Percentiles rank a stretch among this genome's conserved stretches.
These are phyloP conservation scores for Eucalyptus virginea DNA, from an alignment of 345 rosid genomes.

Conservation along the genomic window DNA sequence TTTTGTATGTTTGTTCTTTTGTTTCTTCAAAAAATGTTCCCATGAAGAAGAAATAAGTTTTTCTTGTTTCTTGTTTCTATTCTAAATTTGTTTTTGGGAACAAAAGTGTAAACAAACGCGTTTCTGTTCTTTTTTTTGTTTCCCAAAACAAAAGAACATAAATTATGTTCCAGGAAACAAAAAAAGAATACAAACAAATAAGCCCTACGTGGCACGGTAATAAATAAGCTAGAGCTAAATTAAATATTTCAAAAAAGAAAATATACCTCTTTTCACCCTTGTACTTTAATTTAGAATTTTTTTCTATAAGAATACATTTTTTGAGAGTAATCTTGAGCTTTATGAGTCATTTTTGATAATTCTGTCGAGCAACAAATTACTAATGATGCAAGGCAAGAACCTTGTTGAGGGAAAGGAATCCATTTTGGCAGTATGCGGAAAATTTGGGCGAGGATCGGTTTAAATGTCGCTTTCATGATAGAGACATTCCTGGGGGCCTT, in stretches of 20 bases:
- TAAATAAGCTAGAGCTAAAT: neutral
- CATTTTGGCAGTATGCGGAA: neutral
- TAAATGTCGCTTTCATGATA: neutral
- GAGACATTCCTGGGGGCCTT: neutral
- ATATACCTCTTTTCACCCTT: neutral
- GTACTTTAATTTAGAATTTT: neutral
- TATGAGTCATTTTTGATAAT: neutral
- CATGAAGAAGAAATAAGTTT: rapidly evolving
- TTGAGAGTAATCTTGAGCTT: neutral
- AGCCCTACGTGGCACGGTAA: rapidly evolving
- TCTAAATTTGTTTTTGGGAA: rapidly evolving
- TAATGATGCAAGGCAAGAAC: neutral
- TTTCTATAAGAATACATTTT: neutral
- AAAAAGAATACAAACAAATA: too few relatives aligned
- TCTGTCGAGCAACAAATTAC: neutral
- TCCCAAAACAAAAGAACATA: rapidly evolving
- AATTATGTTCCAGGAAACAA: rapidly evolving
- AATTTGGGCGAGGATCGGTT: neutral
- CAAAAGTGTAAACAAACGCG: rapidly evolving
- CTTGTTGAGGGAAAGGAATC: neutral
- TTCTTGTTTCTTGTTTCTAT: rapidly evolving
- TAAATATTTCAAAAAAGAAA: neutral
- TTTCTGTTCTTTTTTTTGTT: too few relatives aligned
- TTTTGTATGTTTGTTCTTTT: too few relatives aligned
- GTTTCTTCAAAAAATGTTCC: too few relatives aligned